Evolutionary conservation across 768 basidiomycete species (phyloP).

Genomic region (Leccinum rimulosum): DNA sequence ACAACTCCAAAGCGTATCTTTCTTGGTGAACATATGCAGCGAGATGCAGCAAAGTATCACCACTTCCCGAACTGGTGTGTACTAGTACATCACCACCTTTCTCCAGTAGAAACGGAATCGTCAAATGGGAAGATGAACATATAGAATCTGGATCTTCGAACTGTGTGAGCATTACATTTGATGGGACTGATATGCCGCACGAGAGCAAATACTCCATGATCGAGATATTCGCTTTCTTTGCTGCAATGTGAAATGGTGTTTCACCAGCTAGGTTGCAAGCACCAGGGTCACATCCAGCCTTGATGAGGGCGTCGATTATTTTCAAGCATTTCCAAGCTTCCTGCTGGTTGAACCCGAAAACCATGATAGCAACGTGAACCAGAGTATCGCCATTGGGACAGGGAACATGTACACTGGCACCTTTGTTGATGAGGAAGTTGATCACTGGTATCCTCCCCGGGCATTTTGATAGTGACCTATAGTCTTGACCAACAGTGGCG

Average conservation of each 20-base stretch:
- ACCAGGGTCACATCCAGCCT: neutral
- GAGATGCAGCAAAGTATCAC: neutral
- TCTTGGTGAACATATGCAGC: neutral
- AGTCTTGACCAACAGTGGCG: neutral
- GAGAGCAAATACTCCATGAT: conserved; percentile 3
- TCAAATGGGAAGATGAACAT: too few relatives aligned
- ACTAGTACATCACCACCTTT: neutral
- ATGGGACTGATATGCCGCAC: neutral
- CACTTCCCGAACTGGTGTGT: too few relatives aligned
- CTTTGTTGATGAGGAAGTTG: neutral
- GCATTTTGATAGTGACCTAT: neutral
- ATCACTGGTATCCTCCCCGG: neutral
- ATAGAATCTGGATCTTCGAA: too few relatives aligned
- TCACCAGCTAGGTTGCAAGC: neutral
- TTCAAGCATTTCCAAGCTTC: neutral
- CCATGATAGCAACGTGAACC: neutral
- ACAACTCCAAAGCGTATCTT: neutral
- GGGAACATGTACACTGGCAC: neutral
- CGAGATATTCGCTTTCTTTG: neutral
- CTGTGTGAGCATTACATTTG: neutral
- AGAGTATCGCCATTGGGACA: neutral
- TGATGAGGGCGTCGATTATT: neutral
- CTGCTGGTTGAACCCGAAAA: too few relatives aligned
- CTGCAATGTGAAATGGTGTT: neutral
- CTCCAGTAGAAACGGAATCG: neutral